A percentile compares a stretch with the other conserved stretches of the same genome.
Evolutionary conservation across 768 basidiomycete species (phyloP).

Genomic region (Filobasidium floriforme): DNA sequence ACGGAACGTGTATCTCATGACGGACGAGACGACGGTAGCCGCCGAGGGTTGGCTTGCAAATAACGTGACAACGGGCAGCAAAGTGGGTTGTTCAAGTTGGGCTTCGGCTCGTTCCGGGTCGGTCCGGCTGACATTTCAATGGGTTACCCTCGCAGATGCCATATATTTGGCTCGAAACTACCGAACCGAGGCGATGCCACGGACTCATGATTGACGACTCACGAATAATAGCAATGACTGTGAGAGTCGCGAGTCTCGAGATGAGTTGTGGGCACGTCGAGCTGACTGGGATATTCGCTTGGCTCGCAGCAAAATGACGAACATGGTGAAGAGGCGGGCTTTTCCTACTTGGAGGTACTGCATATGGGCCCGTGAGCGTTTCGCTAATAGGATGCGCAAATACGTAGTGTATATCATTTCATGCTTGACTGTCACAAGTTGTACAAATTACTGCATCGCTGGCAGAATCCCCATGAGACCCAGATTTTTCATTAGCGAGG

Average conservation of each 20-base stretch:
- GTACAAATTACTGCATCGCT: too few relatives aligned
- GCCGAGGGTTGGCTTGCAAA: slow-evolving; percentile 9
- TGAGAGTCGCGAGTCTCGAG: slow-evolving; percentile 8
- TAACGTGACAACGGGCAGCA: slow-evolving; percentile 12
- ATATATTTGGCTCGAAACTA: slow-evolving; percentile 12
- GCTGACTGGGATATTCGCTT: slow-evolving; percentile 10
- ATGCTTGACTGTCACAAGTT: too few relatives aligned
- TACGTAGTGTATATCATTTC: too few relatives aligned
- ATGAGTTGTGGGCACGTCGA: too few relatives aligned
- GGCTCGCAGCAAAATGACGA: background rate
- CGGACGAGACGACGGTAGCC: slow-evolving; percentile 25
- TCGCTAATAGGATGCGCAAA: too few relatives aligned
- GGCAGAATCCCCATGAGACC: too few relatives aligned
- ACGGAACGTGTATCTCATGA: slow-evolving; percentile 23
- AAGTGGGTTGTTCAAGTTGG: background rate
- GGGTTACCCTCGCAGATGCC: slow-evolving; percentile 11
- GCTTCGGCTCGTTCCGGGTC: too few relatives aligned
- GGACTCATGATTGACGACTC: slow-evolving; percentile 25
- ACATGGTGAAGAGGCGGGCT: background rate
- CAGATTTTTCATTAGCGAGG: too few relatives aligned
- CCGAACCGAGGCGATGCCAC: slow-evolving; percentile 12
- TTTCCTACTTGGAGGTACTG: background rate
- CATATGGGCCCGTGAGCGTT: background rate
- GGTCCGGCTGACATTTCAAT: too few relatives aligned
- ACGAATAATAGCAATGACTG: slow-evolving; percentile 20